phyloP scores from a whole-genome alignment of 495 filamentous ascomycete species.

The Pseudoneurospora amorphoporcata region DNA sequence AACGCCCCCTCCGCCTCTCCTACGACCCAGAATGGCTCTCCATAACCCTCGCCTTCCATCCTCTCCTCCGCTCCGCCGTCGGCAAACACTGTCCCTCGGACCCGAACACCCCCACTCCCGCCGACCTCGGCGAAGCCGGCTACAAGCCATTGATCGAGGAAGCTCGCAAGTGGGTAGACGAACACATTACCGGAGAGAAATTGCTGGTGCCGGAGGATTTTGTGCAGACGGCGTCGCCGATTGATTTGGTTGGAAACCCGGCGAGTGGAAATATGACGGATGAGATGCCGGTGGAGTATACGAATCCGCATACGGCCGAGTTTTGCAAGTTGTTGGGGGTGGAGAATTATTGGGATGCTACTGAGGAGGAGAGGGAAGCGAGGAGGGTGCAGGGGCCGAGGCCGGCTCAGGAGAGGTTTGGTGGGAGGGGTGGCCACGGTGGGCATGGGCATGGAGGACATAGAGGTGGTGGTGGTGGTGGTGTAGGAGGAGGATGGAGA shows the following conservation, averaged over 20 bases:
- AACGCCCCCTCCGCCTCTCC: conserved; percentile 38
- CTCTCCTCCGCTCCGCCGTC: conserved; percentile 45
- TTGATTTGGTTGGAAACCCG: conserved; percentile 35
- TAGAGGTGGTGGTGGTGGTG: conserved; percentile 24
- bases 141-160: conserved; percentile 55
- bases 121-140: conserved; percentile 49
- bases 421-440: conserved; percentile 17
- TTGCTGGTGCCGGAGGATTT: conserved; percentile 70
- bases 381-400: conserved; percentile 36
- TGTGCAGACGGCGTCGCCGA: conserved; percentile 58
- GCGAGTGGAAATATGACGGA: conserved; percentile 11
- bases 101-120: conserved; percentile 31
- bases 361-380: conserved; percentile 52
- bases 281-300: conserved; percentile 61
- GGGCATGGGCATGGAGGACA: conserved; percentile 26
- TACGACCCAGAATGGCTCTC: conserved; percentile 96
- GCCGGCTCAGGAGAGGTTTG: conserved; percentile 23
- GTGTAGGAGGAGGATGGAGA: conserved; percentile 27
- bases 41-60: conserved; percentile 72
- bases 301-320: conserved; percentile 63
- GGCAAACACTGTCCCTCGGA: conserved; percentile 16
- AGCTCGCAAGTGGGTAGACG: conserved; percentile 65
- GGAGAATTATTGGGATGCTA: conserved; percentile 62
- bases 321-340: conserved; percentile 76
- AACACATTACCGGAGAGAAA: conserved; percentile 51